Evolutionary conservation across 352 stramenopile species (phyloP), one percentile per base, ranked within the genome.

Genomic region (Globisporangium canariense): DNA sequence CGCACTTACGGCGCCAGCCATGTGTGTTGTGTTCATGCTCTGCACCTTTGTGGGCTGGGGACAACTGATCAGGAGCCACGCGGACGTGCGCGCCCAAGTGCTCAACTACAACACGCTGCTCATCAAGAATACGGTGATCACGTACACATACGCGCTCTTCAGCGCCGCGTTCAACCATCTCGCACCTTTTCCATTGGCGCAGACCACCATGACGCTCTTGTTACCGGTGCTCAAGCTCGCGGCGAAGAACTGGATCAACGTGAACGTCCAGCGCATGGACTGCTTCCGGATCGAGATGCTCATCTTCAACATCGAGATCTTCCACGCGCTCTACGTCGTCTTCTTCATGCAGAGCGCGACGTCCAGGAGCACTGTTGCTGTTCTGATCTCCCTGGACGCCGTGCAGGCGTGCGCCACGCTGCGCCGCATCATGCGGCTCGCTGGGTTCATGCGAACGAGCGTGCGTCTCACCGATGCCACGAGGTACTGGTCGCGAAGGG

Each of bases 301-400:
- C 5, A 32, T 86, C n/a, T 86, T 88, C 60, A 86, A 82, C 30
- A 70, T 83, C 6, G 70, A 88, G 46, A 64, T 88, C 51, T 88
- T 82, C 54, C 71, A 85, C 58, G 65, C 76, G 32, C 53, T 88
- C 6, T 88, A 75, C 25, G 71, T 81, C 0, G 68, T 73, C 0
- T 74, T 73, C 32, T 75, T 69, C 28, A 79, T 88, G 58, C 72
- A 83, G 50, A 72, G 51, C 1, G 50, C 72, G 13, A 62, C 74
- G 30, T 78, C 69, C 0, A 64, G 68, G 41, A 43, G 41, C 4
- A 77, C 76, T 2, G 75, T 65, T 0, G 46, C 71, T 3, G 61
- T 59, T 0, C 60, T 87, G 11, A 74, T 83, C 54, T 18, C 16
- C 4, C 54, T 77, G 2, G 74, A 87, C 20, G 52, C 76, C 25